Evolutionary conservation across 257 asterid genomes (phyloP).

Genomic region (Phtheirospermum japonicum): DNA sequence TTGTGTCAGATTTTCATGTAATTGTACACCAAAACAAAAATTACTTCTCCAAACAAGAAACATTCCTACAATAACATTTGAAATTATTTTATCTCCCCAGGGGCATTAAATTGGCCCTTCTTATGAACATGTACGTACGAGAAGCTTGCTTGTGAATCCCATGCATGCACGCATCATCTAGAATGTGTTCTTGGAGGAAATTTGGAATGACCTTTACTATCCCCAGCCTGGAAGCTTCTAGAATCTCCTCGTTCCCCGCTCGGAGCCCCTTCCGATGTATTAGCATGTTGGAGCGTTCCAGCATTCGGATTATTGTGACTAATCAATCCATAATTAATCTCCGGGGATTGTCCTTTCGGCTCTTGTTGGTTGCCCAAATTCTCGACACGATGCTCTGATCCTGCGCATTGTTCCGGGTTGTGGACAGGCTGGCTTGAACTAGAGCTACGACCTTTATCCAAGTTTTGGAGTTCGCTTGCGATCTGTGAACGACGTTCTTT

Average conservation of each 20-base stretch:
- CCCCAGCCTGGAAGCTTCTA: constrained; percentile 52
- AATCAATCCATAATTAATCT: not conserved
- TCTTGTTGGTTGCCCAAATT: constrained; percentile 31
- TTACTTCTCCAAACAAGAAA: constrained; percentile 25
- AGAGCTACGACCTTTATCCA: constrained; percentile 50
- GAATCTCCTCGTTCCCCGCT: constrained; percentile 60
- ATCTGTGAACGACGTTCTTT: constrained; percentile 82
- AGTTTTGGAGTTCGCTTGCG: constrained; percentile 58
- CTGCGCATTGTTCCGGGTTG: constrained; percentile 35
- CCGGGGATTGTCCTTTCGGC: constrained; percentile 31
- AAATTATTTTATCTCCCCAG: no score
- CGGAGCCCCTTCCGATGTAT: constrained; percentile 37
- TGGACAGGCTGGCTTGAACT: constrained; percentile 34
- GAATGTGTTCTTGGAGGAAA: constrained; percentile 55
- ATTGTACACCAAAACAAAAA: constrained; percentile 24
- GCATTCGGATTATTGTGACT: not conserved
- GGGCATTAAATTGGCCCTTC: not conserved
- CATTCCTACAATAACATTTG: not conserved
- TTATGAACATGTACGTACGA: no score
- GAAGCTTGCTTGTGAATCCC: constrained; percentile 15
- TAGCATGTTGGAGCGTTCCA: no score
- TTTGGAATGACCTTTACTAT: constrained; percentile 41
- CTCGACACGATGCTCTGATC: constrained; percentile 33
- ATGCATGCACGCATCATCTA: constrained; percentile 45
- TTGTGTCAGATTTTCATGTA: no score